Evolutionary conservation across 768 basidiomycete species (phyloP), one percentile per base, ranked within the genome.

Genomic region (Leccinum disarticulatum): DNA sequence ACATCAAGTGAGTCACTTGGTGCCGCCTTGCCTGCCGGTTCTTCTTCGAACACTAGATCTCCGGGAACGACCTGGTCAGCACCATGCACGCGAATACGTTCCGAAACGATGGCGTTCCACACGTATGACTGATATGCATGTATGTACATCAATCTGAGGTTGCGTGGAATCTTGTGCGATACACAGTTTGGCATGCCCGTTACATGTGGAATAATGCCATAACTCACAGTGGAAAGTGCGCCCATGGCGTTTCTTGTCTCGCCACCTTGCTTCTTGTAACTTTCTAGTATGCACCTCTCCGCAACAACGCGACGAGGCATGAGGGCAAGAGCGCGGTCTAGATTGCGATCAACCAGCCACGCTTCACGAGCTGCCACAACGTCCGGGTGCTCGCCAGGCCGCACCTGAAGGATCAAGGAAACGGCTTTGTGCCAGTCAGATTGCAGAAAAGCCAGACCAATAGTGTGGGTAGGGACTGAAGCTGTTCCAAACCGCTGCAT

Each of bases 401-500:
- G 81, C 55, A 85, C 84, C 56, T 85, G 83, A 43, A 99, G 80
- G 54, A 99, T 86, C 64, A 97, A 77, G 17, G 88, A 85, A 38
- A 93, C 80, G 6, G 97, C 97, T 61, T 83, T 82, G 56, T 91
- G 86, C 95, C 95, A 99, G 63, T 98, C 88, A 1, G 90, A 90
- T 66, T 85, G 86, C 25, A 99, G 81, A 41, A 99, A 78, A 4
- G 93, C 91, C 19, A 98, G 82, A 17, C 97, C 97, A 57, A 98
- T 95, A 2, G 90, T 80, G 69, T 99, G 97, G 0, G 97, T 98
- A 4, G 96, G 95, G 41, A 98, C 87, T 33, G 93, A 88, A 15
- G 97, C 94, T 2, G 95, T 98, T 52, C 97, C 97, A 75, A 99
- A 99, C 11, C 97, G 89, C 69, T 99, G 97, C 96, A 99, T 98